Percentiles rank a stretch among this genome's conserved stretches.
phyloP scores from a whole-genome alignment of 768 basidiomycete genomes.

The Cyathus striatus region DNA sequence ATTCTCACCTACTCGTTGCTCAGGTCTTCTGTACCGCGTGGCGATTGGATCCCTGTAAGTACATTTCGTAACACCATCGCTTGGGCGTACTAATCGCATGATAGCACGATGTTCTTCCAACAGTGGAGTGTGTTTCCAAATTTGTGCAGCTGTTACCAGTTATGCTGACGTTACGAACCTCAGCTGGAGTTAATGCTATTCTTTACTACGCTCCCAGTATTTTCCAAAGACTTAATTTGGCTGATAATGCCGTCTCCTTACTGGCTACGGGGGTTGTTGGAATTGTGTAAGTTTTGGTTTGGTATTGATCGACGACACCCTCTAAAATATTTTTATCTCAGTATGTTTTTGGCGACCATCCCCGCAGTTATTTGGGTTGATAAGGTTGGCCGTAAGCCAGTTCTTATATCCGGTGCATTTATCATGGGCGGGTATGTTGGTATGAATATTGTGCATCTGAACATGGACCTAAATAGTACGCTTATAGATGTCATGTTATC shows the following conservation, averaged over 20 bases:
- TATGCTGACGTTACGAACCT: neutral
- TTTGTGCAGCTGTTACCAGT: neutral
- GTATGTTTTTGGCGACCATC: slow-evolving; percentile 74
- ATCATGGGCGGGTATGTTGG: slow-evolving; percentile 56
- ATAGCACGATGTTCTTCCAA: slow-evolving; percentile 75
- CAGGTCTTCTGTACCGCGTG: slow-evolving; percentile 59
- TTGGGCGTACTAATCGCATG: neutral
- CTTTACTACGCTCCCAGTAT: slow-evolving; percentile 75
- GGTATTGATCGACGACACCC: neutral
- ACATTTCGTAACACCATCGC: neutral
- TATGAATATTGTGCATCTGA: too few relatives aligned
- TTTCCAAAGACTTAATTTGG: slow-evolving; percentile 55
- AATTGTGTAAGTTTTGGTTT: slow-evolving; percentile 48
- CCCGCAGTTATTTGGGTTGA: slow-evolving; percentile 83
- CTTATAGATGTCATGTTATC: slow-evolving; percentile 57
- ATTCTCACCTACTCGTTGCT: neutral
- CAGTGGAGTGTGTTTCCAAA: slow-evolving; percentile 54
- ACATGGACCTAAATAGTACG: too few relatives aligned
- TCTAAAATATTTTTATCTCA: slow-evolving; percentile 15
- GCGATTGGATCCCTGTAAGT: slow-evolving; percentile 53
- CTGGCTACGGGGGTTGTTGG: slow-evolving; percentile 69
- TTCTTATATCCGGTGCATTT: slow-evolving; percentile 69
- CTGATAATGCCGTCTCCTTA: slow-evolving; percentile 52
- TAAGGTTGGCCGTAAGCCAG: slow-evolving; percentile 69
- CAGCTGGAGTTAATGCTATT: slow-evolving; percentile 64